phyloP scores from a whole-genome alignment of 495 filamentous ascomycete species.

The Pseudotulostoma volvatum region DNA sequence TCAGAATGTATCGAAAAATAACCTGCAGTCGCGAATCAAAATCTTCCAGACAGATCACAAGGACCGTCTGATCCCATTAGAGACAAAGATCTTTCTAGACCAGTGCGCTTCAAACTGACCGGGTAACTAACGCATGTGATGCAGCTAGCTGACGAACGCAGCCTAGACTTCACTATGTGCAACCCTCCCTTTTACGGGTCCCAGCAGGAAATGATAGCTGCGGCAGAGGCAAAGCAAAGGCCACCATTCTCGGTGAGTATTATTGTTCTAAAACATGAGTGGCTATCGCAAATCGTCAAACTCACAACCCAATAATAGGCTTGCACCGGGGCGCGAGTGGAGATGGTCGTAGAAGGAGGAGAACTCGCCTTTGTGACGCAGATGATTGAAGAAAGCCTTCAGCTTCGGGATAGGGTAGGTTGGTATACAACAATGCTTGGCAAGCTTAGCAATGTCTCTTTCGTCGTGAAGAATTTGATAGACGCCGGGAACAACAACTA shows the following conservation, averaged over 20 bases:
- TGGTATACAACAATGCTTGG: slow-evolving; percentile 95
- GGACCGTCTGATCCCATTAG: slow-evolving; percentile 41
- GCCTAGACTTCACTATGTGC: slow-evolving; percentile 79
- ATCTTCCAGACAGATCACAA: slow-evolving; percentile 36
- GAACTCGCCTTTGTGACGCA: slow-evolving; percentile 65
- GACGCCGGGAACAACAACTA: slow-evolving; percentile 52
- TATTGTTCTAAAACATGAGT: neutral
- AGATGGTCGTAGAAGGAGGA: slow-evolving; percentile 79
- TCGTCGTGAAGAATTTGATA: slow-evolving; percentile 44
- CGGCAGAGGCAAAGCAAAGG: slow-evolving; percentile 45
- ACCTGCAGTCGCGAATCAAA: slow-evolving; percentile 45
- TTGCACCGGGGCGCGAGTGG: slow-evolving; percentile 66
- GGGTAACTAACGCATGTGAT: too few species aligned
- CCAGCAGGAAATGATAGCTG: slow-evolving; percentile 44
- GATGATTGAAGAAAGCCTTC: slow-evolving; percentile 59
- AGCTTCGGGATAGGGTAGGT: slow-evolving; percentile 39
- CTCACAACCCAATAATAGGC: slow-evolving; percentile 16
- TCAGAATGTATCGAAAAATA: slow-evolving; percentile 46
- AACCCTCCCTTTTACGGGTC: slow-evolving; percentile 91
- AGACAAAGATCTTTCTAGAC: slow-evolving; percentile 1
- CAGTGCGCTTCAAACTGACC: slow-evolving; percentile 18
- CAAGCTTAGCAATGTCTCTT: slow-evolving; percentile 53
- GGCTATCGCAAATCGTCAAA: neutral
- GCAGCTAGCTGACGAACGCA: too few species aligned
- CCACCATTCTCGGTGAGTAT: slow-evolving; percentile 46